Conservation (phyloP, 73 alveolate genomes). For the Paramecium bursaria region DNA sequence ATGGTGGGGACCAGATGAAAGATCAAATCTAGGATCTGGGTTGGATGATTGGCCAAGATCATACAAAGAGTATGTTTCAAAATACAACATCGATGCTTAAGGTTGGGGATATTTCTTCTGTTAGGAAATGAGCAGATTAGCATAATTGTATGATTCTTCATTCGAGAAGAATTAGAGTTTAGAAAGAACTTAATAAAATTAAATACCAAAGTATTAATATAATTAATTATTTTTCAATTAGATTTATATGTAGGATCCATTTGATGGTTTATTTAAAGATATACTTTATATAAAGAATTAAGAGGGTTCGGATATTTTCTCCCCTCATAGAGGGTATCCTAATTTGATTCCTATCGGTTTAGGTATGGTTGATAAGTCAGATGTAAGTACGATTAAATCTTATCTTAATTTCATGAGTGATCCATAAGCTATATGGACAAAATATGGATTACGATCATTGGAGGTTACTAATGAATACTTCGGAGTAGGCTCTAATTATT, state of each 20-base stretch:
- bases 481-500: slow-evolving; percentile 92
- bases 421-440: slow-evolving; percentile 77
- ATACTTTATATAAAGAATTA: not conserved
- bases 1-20: slow-evolving; percentile 72
- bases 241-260: slow-evolving; percentile 20
- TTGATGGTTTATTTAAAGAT: slow-evolving; percentile 30
- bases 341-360: slow-evolving; percentile 92
- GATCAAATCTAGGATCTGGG: slow-evolving; percentile 65
- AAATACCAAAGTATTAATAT: slow-evolving; percentile 15
- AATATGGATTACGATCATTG: slow-evolving; percentile 91
- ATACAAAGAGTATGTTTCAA: slow-evolving; percentile 52
- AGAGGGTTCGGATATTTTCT: slow-evolving; percentile 71
- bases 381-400: slow-evolving; percentile 68
- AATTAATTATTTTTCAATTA: not conserved
- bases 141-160: not conserved
- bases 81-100: slow-evolving; percentile 68
- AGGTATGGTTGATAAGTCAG: slow-evolving; percentile 79
- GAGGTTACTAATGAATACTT: slow-evolving; percentile 83
- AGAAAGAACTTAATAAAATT: not conserved
- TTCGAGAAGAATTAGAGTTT: not conserved
- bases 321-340: slow-evolving; percentile 96
- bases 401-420: slow-evolving; percentile 54
- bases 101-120: slow-evolving; percentile 69
- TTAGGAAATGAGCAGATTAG: slow-evolving; percentile 25
- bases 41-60: slow-evolving; percentile 73